Evolutionary conservation across 2,329 filamentous ascomycete genomes (phyloP).

Genomic region (Elsinoe necatrix): DNA sequence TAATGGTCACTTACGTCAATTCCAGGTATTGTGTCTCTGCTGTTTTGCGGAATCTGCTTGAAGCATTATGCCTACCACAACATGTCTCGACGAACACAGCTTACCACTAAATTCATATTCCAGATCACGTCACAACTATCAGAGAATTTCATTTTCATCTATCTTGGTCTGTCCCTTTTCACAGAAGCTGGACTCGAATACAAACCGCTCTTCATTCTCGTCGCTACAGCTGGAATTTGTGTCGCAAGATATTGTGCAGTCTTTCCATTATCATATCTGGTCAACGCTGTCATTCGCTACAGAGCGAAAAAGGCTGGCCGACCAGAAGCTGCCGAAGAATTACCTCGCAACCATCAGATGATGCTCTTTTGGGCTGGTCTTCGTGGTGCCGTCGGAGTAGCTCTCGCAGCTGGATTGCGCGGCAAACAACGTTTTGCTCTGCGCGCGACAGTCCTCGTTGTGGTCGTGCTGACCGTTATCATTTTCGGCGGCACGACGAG

Average conservation of each 20-base stretch:
- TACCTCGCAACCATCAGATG: conserved; percentile 93
- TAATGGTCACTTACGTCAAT: conserved; percentile 19
- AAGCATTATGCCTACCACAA: conserved; percentile 99
- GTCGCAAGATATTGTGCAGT: conserved; percentile 88
- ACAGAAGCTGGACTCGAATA: conserved; percentile 82
- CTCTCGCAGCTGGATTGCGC: conserved; percentile 77
- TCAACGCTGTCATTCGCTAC: conserved; percentile 90
- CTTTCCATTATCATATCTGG: conserved; percentile 78
- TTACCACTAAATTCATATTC: conserved; percentile 97
- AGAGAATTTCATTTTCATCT: conserved; percentile 99
- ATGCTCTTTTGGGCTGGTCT: conserved; percentile 99
- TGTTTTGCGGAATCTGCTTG: conserved; percentile 96
- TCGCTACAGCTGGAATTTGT: conserved; percentile 86
- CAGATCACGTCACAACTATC: conserved; percentile 89
- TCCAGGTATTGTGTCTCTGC: conserved; percentile 81
- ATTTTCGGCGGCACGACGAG: conserved; percentile 97
- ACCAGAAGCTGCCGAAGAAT: conserved; percentile 66
- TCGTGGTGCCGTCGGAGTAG: conserved; percentile 90
- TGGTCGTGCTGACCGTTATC: conserved; percentile 95
- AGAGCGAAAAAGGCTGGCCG: conserved; percentile 66
- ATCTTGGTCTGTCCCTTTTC: conserved; percentile 88
- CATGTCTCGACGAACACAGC: conserved; percentile 94
- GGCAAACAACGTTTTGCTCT: conserved; percentile 66
- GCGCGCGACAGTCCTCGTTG: conserved; percentile 90
- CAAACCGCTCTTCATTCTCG: conserved; percentile 89